Base-by-base conservation (phyloP, 495 filamentous ascomycete species). In the Endocarpon pusillum region DNA sequence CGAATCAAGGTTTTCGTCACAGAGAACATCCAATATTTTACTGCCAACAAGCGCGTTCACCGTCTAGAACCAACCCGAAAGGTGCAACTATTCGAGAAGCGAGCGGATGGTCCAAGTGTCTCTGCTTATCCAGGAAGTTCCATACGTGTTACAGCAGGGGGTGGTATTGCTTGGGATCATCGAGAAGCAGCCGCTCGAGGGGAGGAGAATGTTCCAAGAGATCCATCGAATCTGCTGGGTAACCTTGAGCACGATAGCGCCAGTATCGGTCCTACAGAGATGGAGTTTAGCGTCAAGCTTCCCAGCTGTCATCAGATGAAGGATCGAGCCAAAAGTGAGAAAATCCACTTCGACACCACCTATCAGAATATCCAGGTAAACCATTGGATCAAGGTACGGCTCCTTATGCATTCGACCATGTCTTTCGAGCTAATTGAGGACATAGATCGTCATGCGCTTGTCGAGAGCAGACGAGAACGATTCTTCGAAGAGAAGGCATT, bases 361-460 rank as follows among this genome's bases (percentile, higher is more conserved):
- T 96, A 86, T 64, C 78, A 81, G 53, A 89, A 92, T 37, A 93
- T 93, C 26, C 83, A 93, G 46, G 86, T 97, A 31, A 84, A 86
- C 45, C 89, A 97, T 50, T 96, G 91, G 89, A 94, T 97, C 47
- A 97, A 97, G 74, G 89, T 91, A 70, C 32, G 65, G 43, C 8
- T 15, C 19, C 9, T 21, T 11, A 14, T 11, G 19, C 2, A 12
- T 34, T 15, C n/a, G 22, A 22, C 32, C 10, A 4, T n/a, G 20
- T 9, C 1, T 2, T 32, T 21, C 7, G 14, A n/a, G 2, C 17
- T 36, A 7, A 19, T 20, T 38, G 31, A 7, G 19, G n/a, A 10
- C 17, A 8, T 40, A 97, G 89, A 89, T 97, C 45, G 83, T 97
- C 33, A 80, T 97, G 71, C 84, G 89, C 35, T 77, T 97, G 22